Evolutionary conservation across 2,329 filamentous ascomycete genomes (phyloP).

Genomic region (Chaetoscypha palmicola): DNA sequence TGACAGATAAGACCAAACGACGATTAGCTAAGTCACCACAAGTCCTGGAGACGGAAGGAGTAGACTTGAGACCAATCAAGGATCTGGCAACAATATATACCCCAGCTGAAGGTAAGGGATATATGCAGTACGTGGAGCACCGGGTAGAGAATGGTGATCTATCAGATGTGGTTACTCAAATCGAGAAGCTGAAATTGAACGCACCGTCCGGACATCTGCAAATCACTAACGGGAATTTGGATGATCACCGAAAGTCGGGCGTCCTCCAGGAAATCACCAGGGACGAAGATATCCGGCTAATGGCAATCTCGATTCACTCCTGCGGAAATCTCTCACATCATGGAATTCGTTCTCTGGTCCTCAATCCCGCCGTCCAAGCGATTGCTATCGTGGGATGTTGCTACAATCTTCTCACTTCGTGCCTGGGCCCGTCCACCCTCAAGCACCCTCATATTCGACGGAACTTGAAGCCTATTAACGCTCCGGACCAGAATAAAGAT

Average conservation of each 20-base stretch:
- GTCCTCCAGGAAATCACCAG: constrained; percentile 18
- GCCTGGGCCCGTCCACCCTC: constrained; percentile 77
- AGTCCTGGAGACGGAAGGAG: constrained; percentile 15
- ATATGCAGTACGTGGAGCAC: constrained; percentile 72
- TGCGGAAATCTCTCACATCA: constrained; percentile 97
- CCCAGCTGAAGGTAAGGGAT: constrained; percentile 55
- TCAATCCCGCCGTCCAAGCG: constrained; percentile 80
- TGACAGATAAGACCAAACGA: constrained; percentile 36
- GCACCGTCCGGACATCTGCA: constrained; percentile 12
- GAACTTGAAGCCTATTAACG: constrained; percentile 58
- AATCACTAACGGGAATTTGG: constrained; percentile 18
- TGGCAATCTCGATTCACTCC: constrained; percentile 93
- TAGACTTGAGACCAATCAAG: constrained; percentile 44
- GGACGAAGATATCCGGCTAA: constrained; percentile 46
- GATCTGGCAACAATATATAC: constrained; percentile 47
- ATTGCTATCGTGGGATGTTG: constrained; percentile 96
- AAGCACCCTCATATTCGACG: constrained; percentile 74
- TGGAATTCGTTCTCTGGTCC: constrained; percentile 74
- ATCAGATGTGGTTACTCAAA: constrained; percentile 55
- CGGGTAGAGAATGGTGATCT: constrained; percentile 68
- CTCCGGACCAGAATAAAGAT: constrained; percentile 51
- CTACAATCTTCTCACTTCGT: constrained; percentile 93
- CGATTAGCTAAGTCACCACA: constrained; percentile 33
- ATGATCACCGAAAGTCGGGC: constrained; percentile 7
- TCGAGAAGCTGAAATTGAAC: constrained; percentile 39